Base-by-base conservation (phyloP, 2,329 filamentous ascomycete species). In the Trichothecium roseum region DNA sequence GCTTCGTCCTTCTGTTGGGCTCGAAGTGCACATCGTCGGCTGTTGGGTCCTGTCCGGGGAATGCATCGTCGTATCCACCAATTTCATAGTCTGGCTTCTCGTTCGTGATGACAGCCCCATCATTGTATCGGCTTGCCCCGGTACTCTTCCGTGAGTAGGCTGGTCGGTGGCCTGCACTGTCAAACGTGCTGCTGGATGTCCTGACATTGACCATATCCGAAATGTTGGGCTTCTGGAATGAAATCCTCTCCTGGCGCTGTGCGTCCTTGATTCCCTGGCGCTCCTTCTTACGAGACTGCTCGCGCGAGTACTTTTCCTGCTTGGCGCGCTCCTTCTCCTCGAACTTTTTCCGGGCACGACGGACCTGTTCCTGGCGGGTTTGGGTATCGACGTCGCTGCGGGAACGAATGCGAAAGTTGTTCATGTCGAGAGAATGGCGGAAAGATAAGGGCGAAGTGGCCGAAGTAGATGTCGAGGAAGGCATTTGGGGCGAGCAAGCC, bases 271-370 rank as follows among this genome's bases (percentile, higher is more conserved):
- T 64, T 37, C 73, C 68, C n/a, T 65, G 65, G 32, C 73, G 72
- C 50, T 78, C 74, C 26, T 69, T 65, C 40, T 70, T 74, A 42
- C 64, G 65, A 38, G 70, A 63, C 57, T 76, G 66, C 44, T 77
- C 71, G 10, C 68, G 68, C 13, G 69, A 73, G 33, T 73, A 72
- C 48, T 77, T 78, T 49, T 78, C 74, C 26, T 78, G 69, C 55
- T 80, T 79, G 36, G 60, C 60, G 13, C 63, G 63, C 52, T 81
- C 74, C 49, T 71, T 74, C 49, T 75, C 69, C 48, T 77, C 67
- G 42, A 79, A 80, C 47, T 72, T 75, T 45, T 72, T 71, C 36
- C 76, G 73, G 4, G 74, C 75, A 46, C 71, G 68, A 30, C 71
- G 67, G 24, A 81, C 69, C 29, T 74, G 69, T 41, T 77, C 72